A percentile compares a stretch with the other conserved stretches of the same genome.
Evolutionary conservation across 208 protist genomes (phyloP).

Genomic region (Zelonia costaricensis): DNA sequence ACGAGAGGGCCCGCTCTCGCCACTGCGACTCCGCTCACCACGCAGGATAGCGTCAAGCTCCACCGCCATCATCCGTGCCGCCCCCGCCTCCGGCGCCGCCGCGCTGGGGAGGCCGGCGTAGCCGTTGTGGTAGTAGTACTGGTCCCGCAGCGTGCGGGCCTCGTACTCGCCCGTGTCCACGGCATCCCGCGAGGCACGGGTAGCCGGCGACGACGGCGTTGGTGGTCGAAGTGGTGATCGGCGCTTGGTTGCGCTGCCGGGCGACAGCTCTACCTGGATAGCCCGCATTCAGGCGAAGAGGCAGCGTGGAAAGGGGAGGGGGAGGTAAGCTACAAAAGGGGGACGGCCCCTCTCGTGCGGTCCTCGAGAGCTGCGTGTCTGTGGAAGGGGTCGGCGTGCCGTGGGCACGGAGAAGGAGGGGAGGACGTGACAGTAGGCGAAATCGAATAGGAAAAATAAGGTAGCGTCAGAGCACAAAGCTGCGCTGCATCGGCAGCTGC

Average conservation of each 20-base stretch:
- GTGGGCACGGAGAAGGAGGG: no score
- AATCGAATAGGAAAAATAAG: no score
- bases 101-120: background rate
- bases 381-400: no score
- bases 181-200: no score
- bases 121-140: conserved; percentile 14
- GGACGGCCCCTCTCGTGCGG: no score
- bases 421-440: no score
- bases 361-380: no score
- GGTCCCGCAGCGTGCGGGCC: conserved; percentile 4
- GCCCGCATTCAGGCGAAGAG: conserved; percentile 13
- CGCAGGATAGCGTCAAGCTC: conserved; percentile 22
- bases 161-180: background rate
- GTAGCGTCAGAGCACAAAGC: no score
- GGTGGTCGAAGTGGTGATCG: background rate
- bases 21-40: background rate
- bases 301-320: background rate
- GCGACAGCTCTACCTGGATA: conserved; percentile 29
- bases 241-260: conserved; percentile 6
- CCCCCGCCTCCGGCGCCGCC: background rate
- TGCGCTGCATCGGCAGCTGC: no score
- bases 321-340: background rate
- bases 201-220: no score
- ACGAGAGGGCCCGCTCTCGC: background rate
- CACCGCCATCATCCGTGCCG: conserved; percentile 6